Evolutionary conservation across 306 rosid genomes (phyloP), one percentile per base, ranked within the genome.

Genomic region (Sicyos edulis): DNA sequence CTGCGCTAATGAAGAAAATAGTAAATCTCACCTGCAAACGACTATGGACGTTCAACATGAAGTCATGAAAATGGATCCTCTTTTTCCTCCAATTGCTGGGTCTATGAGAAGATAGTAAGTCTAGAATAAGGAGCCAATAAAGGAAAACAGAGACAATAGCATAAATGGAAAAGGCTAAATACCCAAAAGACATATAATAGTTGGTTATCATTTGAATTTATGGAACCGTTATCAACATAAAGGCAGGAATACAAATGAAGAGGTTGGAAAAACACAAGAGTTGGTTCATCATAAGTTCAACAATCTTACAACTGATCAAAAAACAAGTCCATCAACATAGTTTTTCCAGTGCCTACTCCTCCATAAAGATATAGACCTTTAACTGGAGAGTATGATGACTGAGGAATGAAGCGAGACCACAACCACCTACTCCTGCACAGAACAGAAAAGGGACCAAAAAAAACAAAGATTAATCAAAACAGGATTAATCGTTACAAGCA

Each of bases 261-360:
- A 20, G 55, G 29, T 42, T 29, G 26, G 32, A 71, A n/a, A 71
- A 67, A 55, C 42, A 54, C 0, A 2, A 11, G 8, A 29, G 17
- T 52, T 6, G 3, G 72, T 69, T 42, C 47, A 42, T 75, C 78
- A 78, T 54, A 42, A 74, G 32, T 13, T 67, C 72, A 22, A 68
- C 72, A 75, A 62, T 83, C 99, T 91, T 82, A 93, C 99, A 93
- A 81, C 67, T 93, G 99, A 76, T 93, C 26, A 37, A 75, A 93
- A 83, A 93, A 93, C 80, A 93, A 83, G 82, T 93, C 99, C 99
- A 93, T 93, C 83, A 93, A 80, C 99, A 93, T 93, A 76, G 99
- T 93, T 86, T 93, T 93, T 67, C 99, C 99, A 0, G 99, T 93
- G 67, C 99, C 99, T 53, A 93, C 99, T 69, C 99, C 99, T 77